Evolutionary conservation across 345 rosid genomes (phyloP).

Genomic region (Lepidium aucheri): DNA sequence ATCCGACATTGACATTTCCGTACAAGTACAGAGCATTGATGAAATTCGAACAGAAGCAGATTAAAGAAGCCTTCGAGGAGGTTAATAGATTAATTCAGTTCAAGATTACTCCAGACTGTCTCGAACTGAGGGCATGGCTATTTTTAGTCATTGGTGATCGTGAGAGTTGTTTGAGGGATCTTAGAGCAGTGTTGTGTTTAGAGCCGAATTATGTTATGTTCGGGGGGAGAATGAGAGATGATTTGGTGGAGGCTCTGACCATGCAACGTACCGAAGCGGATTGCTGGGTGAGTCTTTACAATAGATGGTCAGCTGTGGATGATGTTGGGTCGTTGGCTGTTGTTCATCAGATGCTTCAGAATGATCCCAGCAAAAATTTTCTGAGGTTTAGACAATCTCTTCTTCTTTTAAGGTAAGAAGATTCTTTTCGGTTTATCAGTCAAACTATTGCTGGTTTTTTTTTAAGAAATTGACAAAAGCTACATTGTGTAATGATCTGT

Average conservation of each 20-base stretch:
- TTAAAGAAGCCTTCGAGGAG: constrained; percentile 59
- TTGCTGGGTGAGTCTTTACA: constrained; percentile 87
- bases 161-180: constrained; percentile 63
- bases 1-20: constrained; percentile 72
- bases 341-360: constrained; percentile 75
- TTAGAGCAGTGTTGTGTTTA: constrained; percentile 57
- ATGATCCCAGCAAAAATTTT: constrained; percentile 69
- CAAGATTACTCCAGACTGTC: constrained; percentile 65
- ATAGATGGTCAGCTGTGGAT: constrained; percentile 89
- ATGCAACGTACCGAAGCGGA: constrained; percentile 42
- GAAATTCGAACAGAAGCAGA: constrained; percentile 49
- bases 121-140: constrained; percentile 85
- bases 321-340: constrained; percentile 86
- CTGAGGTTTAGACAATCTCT: constrained; percentile 84
- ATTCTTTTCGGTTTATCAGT: neutral
- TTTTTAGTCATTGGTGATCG: constrained; percentile 63
- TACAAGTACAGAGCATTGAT: constrained; percentile 72
- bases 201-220: constrained; percentile 64
- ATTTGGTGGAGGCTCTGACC: constrained; percentile 49
- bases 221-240: constrained; percentile 46
- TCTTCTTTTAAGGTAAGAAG: constrained; percentile 70
- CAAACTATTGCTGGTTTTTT: neutral
- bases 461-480: constrained; percentile 6
- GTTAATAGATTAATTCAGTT: constrained; percentile 56
- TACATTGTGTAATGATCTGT: constrained; percentile 9